Base-by-base conservation (phyloP, 495 filamentous ascomycete genomes). In the Penicillium chermesinum region DNA sequence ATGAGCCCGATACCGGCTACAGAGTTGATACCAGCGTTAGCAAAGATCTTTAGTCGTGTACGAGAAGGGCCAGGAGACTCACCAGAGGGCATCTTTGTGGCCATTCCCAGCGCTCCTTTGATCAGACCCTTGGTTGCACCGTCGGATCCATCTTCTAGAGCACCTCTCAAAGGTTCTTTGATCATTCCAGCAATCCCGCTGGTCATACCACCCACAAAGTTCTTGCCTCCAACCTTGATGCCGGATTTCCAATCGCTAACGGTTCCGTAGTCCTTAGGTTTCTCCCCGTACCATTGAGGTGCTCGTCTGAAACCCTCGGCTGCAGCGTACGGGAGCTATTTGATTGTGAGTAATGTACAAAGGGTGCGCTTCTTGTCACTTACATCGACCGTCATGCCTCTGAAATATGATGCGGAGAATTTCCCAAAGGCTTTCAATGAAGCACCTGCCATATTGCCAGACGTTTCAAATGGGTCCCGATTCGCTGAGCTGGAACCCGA, bases 271-370 rank as follows among this genome's bases (percentile, higher is more conserved):
- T 69, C 65, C n/a, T 55, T 55, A 18, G 72, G 77, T 50, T 68
- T 69, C 47, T 81, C 83, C 2, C 87, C 86, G 52, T 88, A 87
- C 0, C 93, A 69, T 0, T 85, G 79, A 0, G 89, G 89, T 0
- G 84, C 86, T 52, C 89, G 86, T 61, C 91, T 87, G 55, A 91
- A 89, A 2, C 89, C 88, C 58, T 90, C 86, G 2, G 85, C 82
- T 2, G 90, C 59, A 0, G 88, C 85, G 5, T 89, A 67, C 2
- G 78, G 75, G n/a, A 93, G 25, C 25, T 30, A 30, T 30, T 5
- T 4, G 10, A 30, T 10, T 30, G 25, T 30, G 10, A 30, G 25
- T 30, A 10, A 4, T 30, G 10, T 10, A 4, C 25, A 30, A 10
- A 30, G 10, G 25, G 25, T 10, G n/a, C n/a, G n/a, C 10, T 5